A percentile compares a stretch with the other conserved stretches of the same genome.
Evolutionary conservation across 1,284 basidiomycete genomes (phyloP).

Genomic region (Spongiforma sp.): DNA sequence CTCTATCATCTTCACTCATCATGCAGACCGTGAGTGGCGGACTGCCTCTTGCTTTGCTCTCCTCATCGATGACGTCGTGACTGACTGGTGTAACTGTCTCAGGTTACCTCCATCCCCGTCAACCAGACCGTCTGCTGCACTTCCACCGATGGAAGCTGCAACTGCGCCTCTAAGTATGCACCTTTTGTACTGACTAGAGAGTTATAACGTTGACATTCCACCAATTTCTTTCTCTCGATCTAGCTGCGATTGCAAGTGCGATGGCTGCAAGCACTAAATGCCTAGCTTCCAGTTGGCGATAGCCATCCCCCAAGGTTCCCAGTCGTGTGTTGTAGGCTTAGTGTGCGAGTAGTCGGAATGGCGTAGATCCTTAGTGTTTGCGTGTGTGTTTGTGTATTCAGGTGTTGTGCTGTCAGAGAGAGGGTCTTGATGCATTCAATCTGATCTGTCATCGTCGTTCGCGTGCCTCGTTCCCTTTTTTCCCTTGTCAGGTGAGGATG

Average conservation of each 20-base stretch:
- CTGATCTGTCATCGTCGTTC: too few relatives aligned
- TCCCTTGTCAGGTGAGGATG: too few relatives aligned
- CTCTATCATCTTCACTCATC: conserved; percentile 5
- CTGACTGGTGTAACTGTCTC: background rate
- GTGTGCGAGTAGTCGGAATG: too few relatives aligned
- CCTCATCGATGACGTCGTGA: background rate
- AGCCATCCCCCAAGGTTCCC: too few relatives aligned
- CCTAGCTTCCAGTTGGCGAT: too few relatives aligned
- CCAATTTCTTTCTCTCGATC: background rate
- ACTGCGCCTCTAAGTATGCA: conserved; percentile 18
- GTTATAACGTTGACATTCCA: background rate
- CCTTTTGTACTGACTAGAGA: background rate
- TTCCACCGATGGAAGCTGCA: conserved; percentile 5
- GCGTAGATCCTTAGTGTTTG: too few relatives aligned
- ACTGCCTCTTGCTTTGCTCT: too few relatives aligned
- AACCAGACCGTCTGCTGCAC: conserved; percentile 32
- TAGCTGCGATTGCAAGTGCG: conserved; percentile 26
- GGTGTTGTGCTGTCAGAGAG: too few relatives aligned
- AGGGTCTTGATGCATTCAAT: too few relatives aligned
- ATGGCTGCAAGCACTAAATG: conserved; percentile 27
- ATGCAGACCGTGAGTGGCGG: conserved; percentile 28
- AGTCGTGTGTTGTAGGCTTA: too few relatives aligned
- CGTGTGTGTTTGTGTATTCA: too few relatives aligned
- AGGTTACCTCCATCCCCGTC: conserved; percentile 28
- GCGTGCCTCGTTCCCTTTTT: too few relatives aligned